Conservation (phyloP, 768 basidiomycete genomes). For the Mycena maculata region DNA sequence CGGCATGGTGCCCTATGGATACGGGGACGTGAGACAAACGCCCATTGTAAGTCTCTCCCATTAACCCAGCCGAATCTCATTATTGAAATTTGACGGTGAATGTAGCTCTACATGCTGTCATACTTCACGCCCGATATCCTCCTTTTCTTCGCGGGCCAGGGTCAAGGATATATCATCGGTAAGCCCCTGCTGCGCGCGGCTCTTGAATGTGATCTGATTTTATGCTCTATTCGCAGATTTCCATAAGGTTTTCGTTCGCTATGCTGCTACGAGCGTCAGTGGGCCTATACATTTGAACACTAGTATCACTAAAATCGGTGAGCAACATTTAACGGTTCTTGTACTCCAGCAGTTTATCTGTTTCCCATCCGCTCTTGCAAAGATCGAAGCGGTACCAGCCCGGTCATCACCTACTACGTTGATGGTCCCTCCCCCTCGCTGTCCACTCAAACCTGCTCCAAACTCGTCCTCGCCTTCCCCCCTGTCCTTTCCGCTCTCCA, state of each 20-base stretch:
- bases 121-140: slow-evolving; percentile 12
- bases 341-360: slow-evolving; percentile 10
- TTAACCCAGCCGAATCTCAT: slow-evolving; percentile 11
- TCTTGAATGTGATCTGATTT: slow-evolving; percentile 15
- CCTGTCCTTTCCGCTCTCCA: slow-evolving; percentile 8
- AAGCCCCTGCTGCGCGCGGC: slow-evolving; percentile 16
- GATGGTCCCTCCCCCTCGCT: slow-evolving; percentile 11
- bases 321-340: slow-evolving; percentile 15
- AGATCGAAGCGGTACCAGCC: slow-evolving; percentile 9
- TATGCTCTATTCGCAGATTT: slow-evolving; percentile 19
- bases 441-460: slow-evolving; percentile 20
- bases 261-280: slow-evolving; percentile 17
- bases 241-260: slow-evolving; percentile 18
- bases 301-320: slow-evolving; percentile 17
- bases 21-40: slow-evolving; percentile 17
- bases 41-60: slow-evolving; percentile 19
- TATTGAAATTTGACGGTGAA: slow-evolving; percentile 14
- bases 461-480: slow-evolving; percentile 21
- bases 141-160: slow-evolving; percentile 2
- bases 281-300: slow-evolving; percentile 19
- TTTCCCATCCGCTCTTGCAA: slow-evolving; percentile 15
- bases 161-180: slow-evolving; percentile 14
- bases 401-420: slow-evolving; percentile 7
- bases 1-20: slow-evolving; percentile 18
- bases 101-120: slow-evolving; percentile 16